These are phyloP conservation scores for Kalanchoe fedtschenkoi DNA, from an alignment of 164 flowering plant species.

Conservation along the genomic window DNA sequence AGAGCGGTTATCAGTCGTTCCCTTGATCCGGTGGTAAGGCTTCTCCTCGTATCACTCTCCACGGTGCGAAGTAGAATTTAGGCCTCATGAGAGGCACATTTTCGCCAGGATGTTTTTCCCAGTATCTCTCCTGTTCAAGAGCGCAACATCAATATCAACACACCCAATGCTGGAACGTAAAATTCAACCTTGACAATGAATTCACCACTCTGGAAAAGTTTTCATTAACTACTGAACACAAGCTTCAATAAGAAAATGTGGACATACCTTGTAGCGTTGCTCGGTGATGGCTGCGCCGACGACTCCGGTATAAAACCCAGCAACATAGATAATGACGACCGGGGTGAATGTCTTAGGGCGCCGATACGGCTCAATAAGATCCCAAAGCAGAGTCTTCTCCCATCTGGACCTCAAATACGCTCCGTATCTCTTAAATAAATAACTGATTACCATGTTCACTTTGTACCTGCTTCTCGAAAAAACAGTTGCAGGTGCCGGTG, in stretches of 20 bases:
- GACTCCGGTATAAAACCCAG: slow-evolving; percentile 86
- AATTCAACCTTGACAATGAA: neutral
- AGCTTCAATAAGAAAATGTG: neutral
- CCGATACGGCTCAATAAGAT: slow-evolving; percentile 58
- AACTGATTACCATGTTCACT: too few relatives aligned
- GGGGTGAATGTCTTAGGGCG: slow-evolving; percentile 86
- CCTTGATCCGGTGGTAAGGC: slow-evolving; percentile 15
- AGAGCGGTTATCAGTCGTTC: neutral
- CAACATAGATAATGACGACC: slow-evolving; percentile 48
- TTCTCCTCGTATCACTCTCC: slow-evolving; percentile 56
- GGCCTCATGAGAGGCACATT: slow-evolving; percentile 71
- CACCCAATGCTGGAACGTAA: neutral
- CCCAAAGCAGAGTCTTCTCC: slow-evolving; percentile 73
- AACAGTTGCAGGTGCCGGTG: too few relatives aligned
- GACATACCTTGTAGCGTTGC: slow-evolving; percentile 72
- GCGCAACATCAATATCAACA: neutral
- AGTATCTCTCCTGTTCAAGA: slow-evolving; percentile 71
- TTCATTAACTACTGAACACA: neutral
- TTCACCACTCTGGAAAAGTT: too few relatives aligned
- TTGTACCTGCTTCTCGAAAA: too few relatives aligned
- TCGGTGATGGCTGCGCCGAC: slow-evolving; percentile 76
- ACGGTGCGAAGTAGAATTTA: slow-evolving; percentile 60
- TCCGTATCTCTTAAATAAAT: too few relatives aligned
- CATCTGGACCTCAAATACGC: too few relatives aligned
- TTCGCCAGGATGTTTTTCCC: slow-evolving; percentile 97